Base-by-base conservation (phyloP, 257 asterid genomes). In the Rubia yunnanensis region DNA sequence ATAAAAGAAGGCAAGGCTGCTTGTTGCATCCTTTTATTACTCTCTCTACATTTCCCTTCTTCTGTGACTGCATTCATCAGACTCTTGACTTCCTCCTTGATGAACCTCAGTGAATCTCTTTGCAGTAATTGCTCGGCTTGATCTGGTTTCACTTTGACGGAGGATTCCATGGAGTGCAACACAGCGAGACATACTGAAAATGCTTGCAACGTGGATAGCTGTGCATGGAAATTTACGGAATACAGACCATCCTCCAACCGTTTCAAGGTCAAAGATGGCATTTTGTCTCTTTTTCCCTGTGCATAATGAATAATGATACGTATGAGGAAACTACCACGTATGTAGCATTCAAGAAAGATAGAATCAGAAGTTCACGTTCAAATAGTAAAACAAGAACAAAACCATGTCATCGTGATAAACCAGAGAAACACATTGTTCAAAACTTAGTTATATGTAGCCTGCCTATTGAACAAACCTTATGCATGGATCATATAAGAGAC, bases 221-320 rank as follows among this genome's bases (percentile, higher is more conserved):
- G 92, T 1, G 92, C 95, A 61, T 94, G 98, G 87, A 94, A 94
- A 72, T 88, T 84, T 49, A 94, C 87, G 0, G 78, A 77, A 64
- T 88, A 94, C n/a, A 77, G 83, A 30, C 96, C 96, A 5, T 86
- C 91, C 65, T 76, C 86, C 9, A 68, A 58, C 53, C 50, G 68
- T 66, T 76, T 76, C 90, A 94, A 80, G 5, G 78, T 70, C 63
- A 90, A 82, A 30, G 96, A 84, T 1, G 96, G 84, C 60, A 74
- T 31, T 22, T 76, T 60, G 15, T 79, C 91, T 63, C 80, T 90
- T 65, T 72, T 85, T 48, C 99, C 99, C 96, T 94, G 88, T 31
- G 44, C 24, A 77, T 52, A 52, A 44, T 65, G 1, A 64, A 64
- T 30, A 10, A 23, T 0, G 70, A 53, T 30, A 38, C 5, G 20